Evolutionary conservation across 768 basidiomycete genomes (phyloP).

Genomic region (Leccinum pellstonianum): DNA sequence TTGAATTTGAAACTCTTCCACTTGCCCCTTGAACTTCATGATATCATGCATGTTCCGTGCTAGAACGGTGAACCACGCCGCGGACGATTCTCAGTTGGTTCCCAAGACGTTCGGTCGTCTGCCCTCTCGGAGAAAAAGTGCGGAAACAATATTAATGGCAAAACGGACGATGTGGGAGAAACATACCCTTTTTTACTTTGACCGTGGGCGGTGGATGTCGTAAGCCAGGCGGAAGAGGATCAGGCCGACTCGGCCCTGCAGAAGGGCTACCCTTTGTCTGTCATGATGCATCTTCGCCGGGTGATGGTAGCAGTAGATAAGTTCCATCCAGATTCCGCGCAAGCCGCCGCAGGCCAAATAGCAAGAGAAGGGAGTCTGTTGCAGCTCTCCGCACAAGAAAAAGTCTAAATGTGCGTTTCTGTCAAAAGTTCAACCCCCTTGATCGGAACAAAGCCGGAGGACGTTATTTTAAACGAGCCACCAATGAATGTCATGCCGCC

Average conservation of each 20-base stretch:
- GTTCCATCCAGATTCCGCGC: background rate
- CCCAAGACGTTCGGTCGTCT: background rate
- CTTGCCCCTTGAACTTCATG: background rate
- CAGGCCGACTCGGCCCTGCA: conserved; percentile 2
- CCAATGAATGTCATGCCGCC: background rate
- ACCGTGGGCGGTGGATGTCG: conserved; percentile 1
- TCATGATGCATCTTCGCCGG: background rate
- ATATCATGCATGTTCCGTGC: background rate
- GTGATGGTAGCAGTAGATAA: background rate
- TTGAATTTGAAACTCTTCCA: background rate
- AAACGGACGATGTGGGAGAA: conserved; percentile 6
- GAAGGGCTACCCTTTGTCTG: background rate
- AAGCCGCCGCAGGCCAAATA: background rate
- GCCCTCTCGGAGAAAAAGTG: background rate
- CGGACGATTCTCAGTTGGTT: conserved; percentile 12
- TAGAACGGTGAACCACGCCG: conserved; percentile 6
- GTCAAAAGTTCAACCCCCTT: conserved; percentile 1
- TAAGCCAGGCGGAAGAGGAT: background rate
- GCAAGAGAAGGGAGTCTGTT: background rate
- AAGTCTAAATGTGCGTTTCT: conserved; percentile 24
- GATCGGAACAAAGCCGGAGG: conserved; percentile 4
- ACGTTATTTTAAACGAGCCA: background rate
- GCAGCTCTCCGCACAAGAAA: conserved; percentile 2
- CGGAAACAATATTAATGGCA: background rate
- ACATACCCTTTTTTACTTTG: background rate